Base-by-base conservation (phyloP, 352 stramenopile genomes). In the Aphanomyces euteiches region DNA sequence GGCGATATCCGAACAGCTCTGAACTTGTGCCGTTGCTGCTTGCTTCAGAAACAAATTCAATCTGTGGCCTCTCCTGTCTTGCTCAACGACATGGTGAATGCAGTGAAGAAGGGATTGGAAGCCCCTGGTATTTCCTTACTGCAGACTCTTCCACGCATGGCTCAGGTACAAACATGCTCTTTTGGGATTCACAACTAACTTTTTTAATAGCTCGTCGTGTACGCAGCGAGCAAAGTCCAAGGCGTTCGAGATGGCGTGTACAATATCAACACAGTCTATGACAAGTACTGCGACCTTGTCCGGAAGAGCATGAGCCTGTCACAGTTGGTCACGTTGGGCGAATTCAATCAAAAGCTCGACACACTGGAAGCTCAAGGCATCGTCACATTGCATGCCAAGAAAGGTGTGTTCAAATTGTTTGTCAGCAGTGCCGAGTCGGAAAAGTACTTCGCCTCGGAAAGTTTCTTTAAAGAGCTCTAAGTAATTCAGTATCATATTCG, bases 1-100 rank as follows among this genome's bases (percentile, higher is more conserved):
- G 87, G 87, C 8, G 87, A 95, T 63, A 89, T 95, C 47, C 77
- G 87, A 37, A 68, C 89, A 19, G 85, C 84, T 0, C 75, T 95
- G 3, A 85, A 91, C 69, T 90, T 89, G 36, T 90, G 82, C 56
- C 83, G 83, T 15, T 82, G 84, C 28, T 75, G 90, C 6, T 73
- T 95, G 28, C 79, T 90, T 63, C 75, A 89, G 56, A 85, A 86
- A 57, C 59, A 85, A 28, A 56, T 37, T 4, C 43, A 75, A 0
- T 65, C 79, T 17, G 74, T 71, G 17, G 50, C 71, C 5, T 71
- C 72, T 8, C 80, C 81, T 5, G 75, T 92, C 63, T 77, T 80
- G 13, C 72, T 95, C 47, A 88, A 77, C 12, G 85, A 95, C 45
- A 90, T 90, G 75, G 72, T 92, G 19, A 78, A 79, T 47, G 79